Base-by-base conservation (phyloP, 495 filamentous ascomycete species). In the Terfezia claveryi region DNA sequence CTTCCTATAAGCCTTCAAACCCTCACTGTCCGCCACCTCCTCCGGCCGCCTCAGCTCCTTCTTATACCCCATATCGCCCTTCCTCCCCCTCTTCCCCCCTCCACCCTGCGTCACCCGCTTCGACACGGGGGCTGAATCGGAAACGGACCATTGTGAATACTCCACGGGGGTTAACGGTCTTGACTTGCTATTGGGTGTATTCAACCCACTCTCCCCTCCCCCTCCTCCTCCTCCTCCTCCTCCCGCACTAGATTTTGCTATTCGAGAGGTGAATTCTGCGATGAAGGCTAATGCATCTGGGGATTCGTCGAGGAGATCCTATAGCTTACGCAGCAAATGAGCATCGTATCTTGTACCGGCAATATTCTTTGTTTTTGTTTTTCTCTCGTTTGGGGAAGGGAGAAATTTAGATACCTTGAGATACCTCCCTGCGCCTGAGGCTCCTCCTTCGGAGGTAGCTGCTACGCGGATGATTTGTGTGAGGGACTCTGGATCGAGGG, bases 281-380 rank as follows among this genome's bases (percentile, higher is more conserved):
- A 98, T 94, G 66, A 96, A 98, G 57, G 93, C 87, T 56, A 95
- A 68, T 0, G 83, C 80, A 57, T 83, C 79, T 12, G 86, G 76
- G 7, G 85, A 85, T 65, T 93, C 85, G 50, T 87, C 91, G 2
- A 98, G 77, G 36, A 96, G 72, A 66, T 85, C 83, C 63, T 32
- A 32, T 5, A 32, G 27, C 27, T 5, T 32, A 32, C 4, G 27
- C 4, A 4, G 27, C 27, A 32, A 20, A 20, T 32, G 27, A 32
- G 27, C 27, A 32, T 7, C 27, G 4, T 32, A 32, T 32, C 27
- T 7, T 32, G 27, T 32, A 32, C 27, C 7, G 1, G 27, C 1
- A 32, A 27, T n/a, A n/a, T n/a, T n/a, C n/a, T n/a, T n/a, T n/a
- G n/a, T 20, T 20, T 1, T 32, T 5, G 27, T 32, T 32, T 7